A percentile compares a stretch with the other conserved stretches of the same genome.
These are phyloP conservation scores for Aspergillus latus DNA, from an alignment of 2,329 filamentous ascomycete genomes.

Conservation along the genomic window DNA sequence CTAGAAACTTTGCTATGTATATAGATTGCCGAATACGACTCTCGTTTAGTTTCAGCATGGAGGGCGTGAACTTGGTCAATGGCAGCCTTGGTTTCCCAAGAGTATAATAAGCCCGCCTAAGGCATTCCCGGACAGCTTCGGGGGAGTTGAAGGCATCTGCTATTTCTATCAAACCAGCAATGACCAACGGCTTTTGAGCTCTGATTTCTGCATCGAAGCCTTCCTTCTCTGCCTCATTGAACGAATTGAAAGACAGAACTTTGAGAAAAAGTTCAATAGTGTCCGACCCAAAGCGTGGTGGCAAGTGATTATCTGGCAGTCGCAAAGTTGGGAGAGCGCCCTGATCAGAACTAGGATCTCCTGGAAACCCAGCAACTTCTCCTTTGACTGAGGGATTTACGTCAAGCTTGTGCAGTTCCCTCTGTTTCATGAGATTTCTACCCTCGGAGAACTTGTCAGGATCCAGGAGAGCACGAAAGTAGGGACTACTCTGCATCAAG, in stretches of 20 bases:
- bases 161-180: slow-evolving; percentile 36
- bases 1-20: slow-evolving; percentile 36
- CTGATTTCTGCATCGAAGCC: slow-evolving; percentile 29
- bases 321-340: slow-evolving; percentile 28
- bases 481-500: slow-evolving; percentile 37
- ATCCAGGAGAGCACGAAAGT: slow-evolving; percentile 43
- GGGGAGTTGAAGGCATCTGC: slow-evolving; percentile 38
- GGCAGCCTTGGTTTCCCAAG: slow-evolving; percentile 32
- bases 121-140: slow-evolving; percentile 21
- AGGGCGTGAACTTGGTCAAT: slow-evolving; percentile 26
- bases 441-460: slow-evolving; percentile 46
- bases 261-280: slow-evolving; percentile 36
- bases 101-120: slow-evolving; percentile 28
- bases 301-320: slow-evolving; percentile 28
- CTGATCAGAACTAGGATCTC: neutral
- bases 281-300: slow-evolving; percentile 31
- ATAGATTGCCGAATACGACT: slow-evolving; percentile 42
- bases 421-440: slow-evolving; percentile 31
- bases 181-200: slow-evolving; percentile 29
- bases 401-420: slow-evolving; percentile 16
- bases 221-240: slow-evolving; percentile 20
- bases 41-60: slow-evolving; percentile 36
- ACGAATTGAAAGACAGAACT: slow-evolving; percentile 30
- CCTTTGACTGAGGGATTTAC: neutral
- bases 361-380: neutral